Percentiles rank a stretch among this genome's conserved stretches.
Conservation (phyloP, 2,329 filamentous ascomycete species). For the Beauveria rudraprayagi region DNA sequence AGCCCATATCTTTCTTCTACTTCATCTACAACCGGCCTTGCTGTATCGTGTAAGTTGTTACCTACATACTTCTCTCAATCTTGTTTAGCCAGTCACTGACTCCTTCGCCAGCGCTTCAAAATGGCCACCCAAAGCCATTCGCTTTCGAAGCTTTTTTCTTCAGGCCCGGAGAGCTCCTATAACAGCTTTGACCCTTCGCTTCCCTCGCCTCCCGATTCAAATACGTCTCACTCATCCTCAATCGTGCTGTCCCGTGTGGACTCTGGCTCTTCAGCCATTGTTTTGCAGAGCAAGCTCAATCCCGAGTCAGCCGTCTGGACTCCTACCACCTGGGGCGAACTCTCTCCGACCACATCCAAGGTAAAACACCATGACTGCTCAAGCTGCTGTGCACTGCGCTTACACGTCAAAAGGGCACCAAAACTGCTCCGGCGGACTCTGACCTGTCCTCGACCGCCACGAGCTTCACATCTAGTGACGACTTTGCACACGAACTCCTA, state of each 20-base stretch:
- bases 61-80: neutral
- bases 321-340: neutral
- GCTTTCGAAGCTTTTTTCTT: neutral
- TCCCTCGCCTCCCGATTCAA: neutral
- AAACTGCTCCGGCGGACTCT: neutral
- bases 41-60: neutral
- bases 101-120: neutral
- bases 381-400: neutral
- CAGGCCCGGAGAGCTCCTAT: neutral
- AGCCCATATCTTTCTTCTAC: neutral
- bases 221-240: neutral
- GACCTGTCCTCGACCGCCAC: neutral
- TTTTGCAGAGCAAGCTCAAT: constrained; percentile 1
- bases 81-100: neutral
- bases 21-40: neutral
- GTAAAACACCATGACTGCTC: neutral
- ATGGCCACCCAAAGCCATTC: neutral
- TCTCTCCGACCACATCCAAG: neutral
- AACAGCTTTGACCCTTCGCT: neutral
- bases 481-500: neutral
- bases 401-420: neutral
- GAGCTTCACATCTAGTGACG: neutral
- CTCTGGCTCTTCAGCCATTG: neutral
- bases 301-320: constrained; percentile 9
- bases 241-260: neutral